Evolutionary conservation across 441 rosid genomes (phyloP).

Genomic region (Jatropha podagrica): DNA sequence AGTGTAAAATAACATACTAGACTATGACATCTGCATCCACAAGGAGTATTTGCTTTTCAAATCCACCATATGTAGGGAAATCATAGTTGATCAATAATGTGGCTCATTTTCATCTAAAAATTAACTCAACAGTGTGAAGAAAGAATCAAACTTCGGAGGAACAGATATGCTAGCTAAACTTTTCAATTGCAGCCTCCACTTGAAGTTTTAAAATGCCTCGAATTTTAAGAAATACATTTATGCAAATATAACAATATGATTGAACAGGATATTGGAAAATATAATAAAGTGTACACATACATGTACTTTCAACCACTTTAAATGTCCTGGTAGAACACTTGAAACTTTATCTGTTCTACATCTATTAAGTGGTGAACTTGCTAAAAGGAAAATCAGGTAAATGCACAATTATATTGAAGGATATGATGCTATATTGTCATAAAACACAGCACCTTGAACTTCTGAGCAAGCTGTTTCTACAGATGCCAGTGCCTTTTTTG

Average conservation of each 20-base stretch:
- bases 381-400: neutral
- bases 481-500: slow-evolving; percentile 37
- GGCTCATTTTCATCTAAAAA: neutral
- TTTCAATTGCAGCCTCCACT: neutral
- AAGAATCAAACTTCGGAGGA: neutral
- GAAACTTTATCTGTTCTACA: slow-evolving; percentile 4
- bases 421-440: neutral
- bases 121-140: neutral
- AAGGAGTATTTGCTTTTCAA: neutral
- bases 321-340: neutral
- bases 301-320: neutral
- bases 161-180: neutral
- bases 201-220: neutral
- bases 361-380: neutral
- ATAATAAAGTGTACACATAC: neutral
- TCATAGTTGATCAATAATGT: neutral
- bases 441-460: slow-evolving; percentile 45
- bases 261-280: neutral
- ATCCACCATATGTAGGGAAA: neutral
- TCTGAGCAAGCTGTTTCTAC: slow-evolving; percentile 39
- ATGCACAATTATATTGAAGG: neutral
- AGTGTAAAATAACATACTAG: neutral
- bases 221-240: neutral
- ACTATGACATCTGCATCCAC: neutral
- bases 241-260: neutral